Conservation (phyloP, 495 filamentous ascomycete genomes). For the Hypoxylon subgilvum region DNA sequence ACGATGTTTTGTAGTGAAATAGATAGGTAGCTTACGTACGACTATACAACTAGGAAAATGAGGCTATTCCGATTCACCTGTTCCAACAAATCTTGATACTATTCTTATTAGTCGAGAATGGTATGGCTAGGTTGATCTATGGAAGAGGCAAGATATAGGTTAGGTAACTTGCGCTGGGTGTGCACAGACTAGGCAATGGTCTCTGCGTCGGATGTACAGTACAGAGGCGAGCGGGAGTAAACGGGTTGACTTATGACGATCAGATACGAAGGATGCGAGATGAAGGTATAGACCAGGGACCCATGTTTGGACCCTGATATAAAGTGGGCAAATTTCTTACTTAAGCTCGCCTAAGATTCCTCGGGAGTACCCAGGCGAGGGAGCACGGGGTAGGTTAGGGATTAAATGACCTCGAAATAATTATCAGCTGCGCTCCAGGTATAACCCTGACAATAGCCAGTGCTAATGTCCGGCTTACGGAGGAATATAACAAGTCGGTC, state of each 20-base stretch:
- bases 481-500: background rate
- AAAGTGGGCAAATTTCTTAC: constrained; percentile 28
- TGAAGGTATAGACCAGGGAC: constrained; percentile 35
- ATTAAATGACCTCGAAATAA: constrained; percentile 26
- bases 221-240: constrained; percentile 23
- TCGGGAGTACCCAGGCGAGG: background rate
- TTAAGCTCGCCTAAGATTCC: constrained; percentile 20
- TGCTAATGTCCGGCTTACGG: constrained; percentile 12
- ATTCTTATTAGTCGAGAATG: constrained; percentile 1
- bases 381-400: background rate
- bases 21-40: background rate
- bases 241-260: constrained; percentile 35
- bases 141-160: constrained; percentile 7
- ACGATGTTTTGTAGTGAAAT: too few relatives aligned
- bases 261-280: constrained; percentile 41
- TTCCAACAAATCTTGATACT: background rate
- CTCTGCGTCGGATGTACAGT: constrained; percentile 18
- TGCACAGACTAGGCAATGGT: constrained; percentile 26
- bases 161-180: constrained; percentile 13
- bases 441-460: constrained; percentile 11
- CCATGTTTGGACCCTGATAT: constrained; percentile 39
- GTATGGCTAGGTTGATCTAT: background rate
- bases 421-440: constrained; percentile 7
- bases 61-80: constrained; percentile 21
- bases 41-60: constrained; percentile 1